These are phyloP conservation scores for Gelatoporia subvermispora DNA, from an alignment of 768 basidiomycete species.

Conservation along the genomic window DNA sequence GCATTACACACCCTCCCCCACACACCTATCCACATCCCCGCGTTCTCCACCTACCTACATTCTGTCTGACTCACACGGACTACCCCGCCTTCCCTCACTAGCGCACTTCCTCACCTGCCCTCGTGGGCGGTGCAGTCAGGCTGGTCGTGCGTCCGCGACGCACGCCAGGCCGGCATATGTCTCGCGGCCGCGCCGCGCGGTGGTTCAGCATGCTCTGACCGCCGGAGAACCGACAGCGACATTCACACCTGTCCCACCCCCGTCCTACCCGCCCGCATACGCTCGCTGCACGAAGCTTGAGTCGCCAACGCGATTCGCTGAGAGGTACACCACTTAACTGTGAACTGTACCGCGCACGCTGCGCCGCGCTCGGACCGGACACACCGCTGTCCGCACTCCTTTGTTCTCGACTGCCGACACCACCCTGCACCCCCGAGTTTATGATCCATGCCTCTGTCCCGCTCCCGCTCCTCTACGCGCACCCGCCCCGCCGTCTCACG, in stretches of 20 bases:
- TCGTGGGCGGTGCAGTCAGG: slow-evolving; percentile 11
- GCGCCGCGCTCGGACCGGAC: too few relatives aligned
- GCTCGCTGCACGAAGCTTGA: background rate
- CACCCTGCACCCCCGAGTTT: too few relatives aligned
- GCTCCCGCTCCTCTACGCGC: too few relatives aligned
- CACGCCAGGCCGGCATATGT: slow-evolving; percentile 23
- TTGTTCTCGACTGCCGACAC: too few relatives aligned
- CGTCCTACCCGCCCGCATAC: background rate
- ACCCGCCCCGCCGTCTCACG: too few relatives aligned
- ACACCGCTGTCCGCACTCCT: too few relatives aligned
- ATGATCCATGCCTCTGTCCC: too few relatives aligned
- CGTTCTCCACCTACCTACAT: slow-evolving; percentile 3
- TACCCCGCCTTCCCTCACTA: slow-evolving; percentile 4
- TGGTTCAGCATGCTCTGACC: slow-evolving; percentile 15
- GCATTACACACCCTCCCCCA: background rate
- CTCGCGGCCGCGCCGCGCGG: slow-evolving; percentile 58
- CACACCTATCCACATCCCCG: slow-evolving; percentile 6
- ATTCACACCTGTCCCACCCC: background rate
- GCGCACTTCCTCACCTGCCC: background rate
- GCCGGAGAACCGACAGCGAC: slow-evolving; percentile 11
- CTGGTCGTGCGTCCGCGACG: slow-evolving; percentile 23
- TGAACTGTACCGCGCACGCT: too few relatives aligned
- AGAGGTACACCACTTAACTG: background rate
- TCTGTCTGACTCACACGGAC: slow-evolving; percentile 1
- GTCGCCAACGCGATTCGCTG: slow-evolving; percentile 2